These are phyloP conservation scores for Blastocystis sp. DNA, from an alignment of 352 stramenopile genomes.

Conservation along the genomic window DNA sequence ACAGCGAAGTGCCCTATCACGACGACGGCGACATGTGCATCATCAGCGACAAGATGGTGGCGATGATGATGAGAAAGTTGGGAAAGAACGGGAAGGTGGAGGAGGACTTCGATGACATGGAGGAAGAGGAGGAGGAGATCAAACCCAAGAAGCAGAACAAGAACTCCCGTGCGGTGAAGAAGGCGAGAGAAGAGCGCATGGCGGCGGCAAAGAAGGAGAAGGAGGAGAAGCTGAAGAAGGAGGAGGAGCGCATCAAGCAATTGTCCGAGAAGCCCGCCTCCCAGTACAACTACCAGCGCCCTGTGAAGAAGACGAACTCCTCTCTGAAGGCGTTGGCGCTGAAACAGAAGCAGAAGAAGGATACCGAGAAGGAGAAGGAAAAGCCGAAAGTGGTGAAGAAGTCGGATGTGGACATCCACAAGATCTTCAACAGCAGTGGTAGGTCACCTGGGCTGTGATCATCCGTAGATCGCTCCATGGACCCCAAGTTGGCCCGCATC, in stretches of 20 bases:
- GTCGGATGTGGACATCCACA: conserved; percentile 48
- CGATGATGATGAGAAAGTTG: conserved; percentile 41
- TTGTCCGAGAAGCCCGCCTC: not conserved
- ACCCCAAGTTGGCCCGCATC: conserved; percentile 56
- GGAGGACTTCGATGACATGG: not conserved
- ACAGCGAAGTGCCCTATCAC: conserved; percentile 51
- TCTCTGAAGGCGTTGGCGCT: conserved; percentile 6
- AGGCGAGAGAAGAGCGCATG: not conserved
- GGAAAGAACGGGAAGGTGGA: not conserved
- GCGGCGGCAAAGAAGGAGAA: conserved; percentile 31
- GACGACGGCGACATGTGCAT: conserved; percentile 24
- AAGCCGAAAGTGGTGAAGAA: conserved; percentile 2
- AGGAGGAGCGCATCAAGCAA: not conserved
- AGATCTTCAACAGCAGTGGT: conserved; percentile 67
- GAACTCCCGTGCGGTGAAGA: conserved; percentile 41
- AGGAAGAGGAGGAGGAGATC: conserved; percentile 11
- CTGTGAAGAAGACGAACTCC: not conserved
- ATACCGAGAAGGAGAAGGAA: not conserved
- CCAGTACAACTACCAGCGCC: conserved; percentile 16
- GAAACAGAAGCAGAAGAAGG: conserved; percentile 36
- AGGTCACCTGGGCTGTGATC: not conserved
- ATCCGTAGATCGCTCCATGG: conserved; percentile 46
- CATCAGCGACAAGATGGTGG: conserved; percentile 41
- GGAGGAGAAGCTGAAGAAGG: conserved; percentile 32
- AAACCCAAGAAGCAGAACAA: conserved; percentile 47